Base-by-base conservation (phyloP, 495 filamentous ascomycete genomes). In the Bacidia rubella region DNA sequence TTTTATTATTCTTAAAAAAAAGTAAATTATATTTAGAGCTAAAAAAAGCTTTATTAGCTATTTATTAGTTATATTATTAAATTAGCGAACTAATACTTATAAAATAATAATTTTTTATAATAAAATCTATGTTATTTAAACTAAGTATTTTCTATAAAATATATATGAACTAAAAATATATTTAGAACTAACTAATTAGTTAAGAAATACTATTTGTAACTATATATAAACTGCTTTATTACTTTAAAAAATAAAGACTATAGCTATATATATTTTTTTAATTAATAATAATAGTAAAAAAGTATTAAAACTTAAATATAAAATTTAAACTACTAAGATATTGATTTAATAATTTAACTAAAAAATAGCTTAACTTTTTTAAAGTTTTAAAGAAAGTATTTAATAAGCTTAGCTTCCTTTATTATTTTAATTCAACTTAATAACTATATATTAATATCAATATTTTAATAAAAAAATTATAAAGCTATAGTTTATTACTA, bases 381-480 rank as follows among this genome's bases (percentile, higher is more conserved):
- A 24, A 40, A 50, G 10, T 20, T 23, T 24, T 41, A 3, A 17
- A 21, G 1, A 44, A 9, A 44, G 21, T 54, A 19, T 25, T 9
- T 2, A n/a, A 26, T 0, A 39, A 12, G 20, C 10, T 32, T 35
- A 56, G 11, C 3, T 15, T 25, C 54, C 46, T 17, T 51, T 48
- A 11, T 26, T 12, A 32, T 59, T 43, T 29, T 50, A 20, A 35
- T 60, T 40, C 22, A 60, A 4, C 24, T 57, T 48, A 41, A 54
- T 40, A 49, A n/a, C n/a, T n/a, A n/a, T n/a, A n/a, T n/a, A n/a
- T n/a, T n/a, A n/a, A n/a, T n/a, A n/a, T n/a, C n/a, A 55, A 54
- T 5, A 19, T 51, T 47, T 51, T 29, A 49, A 55, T 42, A 25
- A 58, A 41, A 10, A 61, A 11, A 40, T 59, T 47, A 4, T 42